phyloP scores from a whole-genome alignment of 768 basidiomycete genomes.

The Pulveroboletus frians region DNA sequence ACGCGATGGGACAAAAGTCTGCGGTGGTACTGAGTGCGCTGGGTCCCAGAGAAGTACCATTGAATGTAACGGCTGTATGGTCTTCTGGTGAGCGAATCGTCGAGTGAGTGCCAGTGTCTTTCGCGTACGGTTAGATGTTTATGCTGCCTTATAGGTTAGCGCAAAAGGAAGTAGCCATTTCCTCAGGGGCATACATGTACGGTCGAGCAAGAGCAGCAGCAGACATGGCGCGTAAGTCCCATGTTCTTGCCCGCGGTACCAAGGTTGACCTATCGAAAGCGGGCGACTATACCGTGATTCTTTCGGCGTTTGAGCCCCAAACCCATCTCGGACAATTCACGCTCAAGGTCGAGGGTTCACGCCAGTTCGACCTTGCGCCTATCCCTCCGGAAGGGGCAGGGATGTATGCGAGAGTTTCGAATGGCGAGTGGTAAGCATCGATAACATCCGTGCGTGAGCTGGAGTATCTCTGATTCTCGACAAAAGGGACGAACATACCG shows the following conservation, averaged over 20 bases:
- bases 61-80: constrained; percentile 73
- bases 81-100: constrained; percentile 67
- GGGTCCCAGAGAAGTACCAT: constrained; percentile 59
- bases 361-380: constrained; percentile 52
- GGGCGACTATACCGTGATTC: constrained; percentile 78
- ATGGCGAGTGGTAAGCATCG: constrained; percentile 68
- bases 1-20: constrained; percentile 29
- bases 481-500: constrained; percentile 49
- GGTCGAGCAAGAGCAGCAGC: constrained; percentile 58
- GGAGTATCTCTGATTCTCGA: not conserved
- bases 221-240: constrained; percentile 47
- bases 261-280: constrained; percentile 17
- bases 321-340: constrained; percentile 60
- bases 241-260: not conserved
- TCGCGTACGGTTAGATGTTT: not conserved
- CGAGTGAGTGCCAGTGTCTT: constrained; percentile 50
- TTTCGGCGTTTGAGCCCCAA: constrained; percentile 77
- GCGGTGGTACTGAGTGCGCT: constrained; percentile 43
- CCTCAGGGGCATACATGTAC: constrained; percentile 79
- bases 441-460: not conserved
- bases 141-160: constrained; percentile 37
- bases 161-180: constrained; percentile 64
- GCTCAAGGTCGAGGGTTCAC: constrained; percentile 58
- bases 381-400: constrained; percentile 89
- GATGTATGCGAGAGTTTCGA: constrained; percentile 68